Evolutionary conservation across 352 stramenopile species (phyloP), one percentile per base, ranked within the genome.

Genomic region (Phytophthora pluvialis): DNA sequence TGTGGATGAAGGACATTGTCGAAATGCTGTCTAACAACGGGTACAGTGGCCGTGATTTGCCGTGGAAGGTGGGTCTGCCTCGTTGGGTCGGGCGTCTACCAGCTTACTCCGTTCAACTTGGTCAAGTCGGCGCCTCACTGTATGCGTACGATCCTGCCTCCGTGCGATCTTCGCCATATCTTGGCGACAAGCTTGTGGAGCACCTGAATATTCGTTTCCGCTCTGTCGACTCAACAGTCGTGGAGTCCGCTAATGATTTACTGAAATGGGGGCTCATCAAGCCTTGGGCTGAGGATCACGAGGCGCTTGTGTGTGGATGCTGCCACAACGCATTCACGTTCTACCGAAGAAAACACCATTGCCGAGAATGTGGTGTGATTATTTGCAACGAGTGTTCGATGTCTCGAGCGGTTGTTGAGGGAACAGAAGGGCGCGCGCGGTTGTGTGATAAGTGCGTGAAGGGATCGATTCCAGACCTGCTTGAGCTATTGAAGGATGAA

Each of bases 1-100:
- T 96, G 3, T 96, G 85, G 86, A 91, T 96, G 83, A 94, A 93
- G 54, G 88, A 96, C 18, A 83, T 96, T 44, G 88, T 96, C 4
- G 86, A 96, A 39, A 89, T 87, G n/a, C 65, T 96, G 10, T 72
- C 86, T 2, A 82, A 77, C 40, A 94, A 96, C 65, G 88, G 88
- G 4, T 95, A 88, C 71, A 96, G 88, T 69, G 88, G 88, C 0
- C 81, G 88, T 28, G 86, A 95, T 72, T 71, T 96, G n/a, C 88
- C 88, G 3, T 93, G 86, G 82, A 78, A 81, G 32, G 83, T 90
- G 29, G 88, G 85, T 33, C 72, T 96, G 10, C 88, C 88, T 5
- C 89, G 83, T 33, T 96, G 88, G 88, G 85, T 95, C 35, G 88
- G 86, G 16, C 87, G 86, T 2, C 56, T 96, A n/a, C 88, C 88